Base-by-base conservation (phyloP, 2,329 filamentous ascomycete species). In the Diaporthe sp. region DNA sequence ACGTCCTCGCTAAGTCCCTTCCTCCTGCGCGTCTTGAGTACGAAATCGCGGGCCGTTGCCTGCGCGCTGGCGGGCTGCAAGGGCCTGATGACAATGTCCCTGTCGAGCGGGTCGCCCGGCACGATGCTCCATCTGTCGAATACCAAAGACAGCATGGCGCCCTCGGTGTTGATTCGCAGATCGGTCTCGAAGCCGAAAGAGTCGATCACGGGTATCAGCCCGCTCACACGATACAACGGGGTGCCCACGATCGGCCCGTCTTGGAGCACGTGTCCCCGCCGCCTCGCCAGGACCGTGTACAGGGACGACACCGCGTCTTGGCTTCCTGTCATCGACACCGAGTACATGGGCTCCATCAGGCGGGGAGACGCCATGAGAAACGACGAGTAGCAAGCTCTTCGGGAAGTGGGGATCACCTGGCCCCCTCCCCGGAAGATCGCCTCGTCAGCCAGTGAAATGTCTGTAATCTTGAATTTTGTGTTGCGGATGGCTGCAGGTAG, bases 141-240 rank as follows among this genome's bases (percentile, higher is more conserved):
- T 17, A 98, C 95, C 49, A 99, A 89, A 80, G 93, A 95, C 72
- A 98, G 92, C 81, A 95, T 96, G 74, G 96, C 95, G 71, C 97
- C 96, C 86, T 98, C 95, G 0, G 96, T 98, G 85, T 98, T 96
- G 82, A 98, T 98, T 77, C 97, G 90, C 75, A 99, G 89, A 86
- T 99, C 97, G 20, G 97, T 98, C 87, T 99, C 97, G 85, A 99
- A 98, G 28, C 97, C 97, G 82, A 99, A 99, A 42, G 93, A 95
- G 87, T 99, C 97, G 82, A 99, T 98, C 76, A 98, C 97, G 13
- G 97, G 97, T 74, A 99, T 92, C 68, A 98, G 88, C 4, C 97
- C 97, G 80, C 93, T 94, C 72, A 98, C 96, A 31, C 94, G 93
- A 85, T 98, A 98, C 15, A 99, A 90, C 6, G 96, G 97, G 13